Conservation (phyloP, 768 basidiomycete species). For the Mycena floridula region DNA sequence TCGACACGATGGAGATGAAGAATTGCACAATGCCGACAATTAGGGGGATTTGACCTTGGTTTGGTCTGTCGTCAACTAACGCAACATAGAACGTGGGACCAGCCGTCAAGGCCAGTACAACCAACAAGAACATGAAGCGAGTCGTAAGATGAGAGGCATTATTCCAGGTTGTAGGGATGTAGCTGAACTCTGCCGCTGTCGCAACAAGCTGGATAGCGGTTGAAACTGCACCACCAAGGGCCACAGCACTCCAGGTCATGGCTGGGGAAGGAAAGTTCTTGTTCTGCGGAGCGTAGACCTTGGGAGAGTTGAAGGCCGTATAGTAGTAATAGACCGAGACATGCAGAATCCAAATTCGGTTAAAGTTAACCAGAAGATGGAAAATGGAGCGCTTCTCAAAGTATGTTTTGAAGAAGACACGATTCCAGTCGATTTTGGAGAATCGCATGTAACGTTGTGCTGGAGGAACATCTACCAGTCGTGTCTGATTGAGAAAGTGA, state of each 20-base stretch:
- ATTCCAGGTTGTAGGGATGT: conserved; percentile 98
- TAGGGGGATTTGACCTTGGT: conserved; percentile 65
- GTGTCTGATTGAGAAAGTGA: conserved; percentile 46
- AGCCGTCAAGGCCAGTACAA: conserved; percentile 87
- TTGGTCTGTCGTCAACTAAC: conserved; percentile 62
- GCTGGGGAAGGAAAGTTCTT: conserved; percentile 67
- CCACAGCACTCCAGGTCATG: conserved; percentile 94
- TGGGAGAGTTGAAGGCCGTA: conserved; percentile 95
- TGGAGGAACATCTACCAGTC: conserved; percentile 86
- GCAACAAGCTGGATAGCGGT: conserved; percentile 92
- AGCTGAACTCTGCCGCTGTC: conserved; percentile 90
- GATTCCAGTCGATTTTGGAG: conserved; percentile 87
- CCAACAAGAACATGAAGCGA: conserved; percentile 84
- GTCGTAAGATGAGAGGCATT: conserved; percentile 96
- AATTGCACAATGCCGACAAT: conserved; percentile 94
- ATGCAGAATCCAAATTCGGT: conserved; percentile 97
- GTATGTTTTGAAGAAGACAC: conserved; percentile 98
- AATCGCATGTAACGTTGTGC: conserved; percentile 92
- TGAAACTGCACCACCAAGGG: conserved; percentile 93
- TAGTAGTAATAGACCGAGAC: conserved; percentile 94
- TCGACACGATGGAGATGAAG: conserved; percentile 80
- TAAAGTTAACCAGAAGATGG: conserved; percentile 97
- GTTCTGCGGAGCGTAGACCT: conserved; percentile 73
- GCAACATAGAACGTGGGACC: conserved; percentile 95
- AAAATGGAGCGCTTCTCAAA: conserved; percentile 91